These are phyloP conservation scores for Lanmaoa pseudosensibilis DNA, from an alignment of 768 basidiomycete species.

Conservation along the genomic window DNA sequence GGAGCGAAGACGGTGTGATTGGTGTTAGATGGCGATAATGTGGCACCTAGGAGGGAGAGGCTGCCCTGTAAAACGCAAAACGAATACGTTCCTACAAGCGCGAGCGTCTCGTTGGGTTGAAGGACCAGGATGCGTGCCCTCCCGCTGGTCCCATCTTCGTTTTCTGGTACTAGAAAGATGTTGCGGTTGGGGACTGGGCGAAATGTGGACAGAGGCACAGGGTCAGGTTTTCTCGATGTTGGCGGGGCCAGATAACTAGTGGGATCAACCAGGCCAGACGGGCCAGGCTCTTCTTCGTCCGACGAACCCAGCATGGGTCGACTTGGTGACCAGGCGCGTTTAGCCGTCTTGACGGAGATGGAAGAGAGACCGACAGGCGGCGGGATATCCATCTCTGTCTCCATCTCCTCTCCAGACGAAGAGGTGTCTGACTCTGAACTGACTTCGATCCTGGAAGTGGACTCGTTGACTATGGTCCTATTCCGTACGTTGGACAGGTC, in stretches of 20 bases:
- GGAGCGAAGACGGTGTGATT: constrained; percentile 70
- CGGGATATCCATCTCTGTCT: constrained; percentile 17
- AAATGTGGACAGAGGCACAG: constrained; percentile 48
- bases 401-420: constrained; percentile 28
- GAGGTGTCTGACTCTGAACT: constrained; percentile 33
- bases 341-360: constrained; percentile 18
- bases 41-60: constrained; percentile 57
- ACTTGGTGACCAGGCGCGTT: constrained; percentile 63
- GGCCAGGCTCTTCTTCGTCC: constrained; percentile 40
- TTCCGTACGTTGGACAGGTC: constrained; percentile 36
- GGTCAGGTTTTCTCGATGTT: constrained; percentile 13
- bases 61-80: constrained; percentile 64
- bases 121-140: constrained; percentile 45
- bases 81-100: constrained; percentile 66
- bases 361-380: constrained; percentile 11
- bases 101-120: constrained; percentile 49
- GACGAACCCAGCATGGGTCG: constrained; percentile 48
- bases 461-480: constrained; percentile 28
- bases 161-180: constrained; percentile 7
- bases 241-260: neutral
- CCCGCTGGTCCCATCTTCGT: neutral
- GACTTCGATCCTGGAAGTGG: constrained; percentile 37
- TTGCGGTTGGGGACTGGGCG: constrained; percentile 46
- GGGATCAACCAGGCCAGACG: constrained; percentile 5
- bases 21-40: constrained; percentile 40